Evolutionary conservation across 495 filamentous ascomycete species (phyloP).

Genomic region (Viridothelium virens): DNA sequence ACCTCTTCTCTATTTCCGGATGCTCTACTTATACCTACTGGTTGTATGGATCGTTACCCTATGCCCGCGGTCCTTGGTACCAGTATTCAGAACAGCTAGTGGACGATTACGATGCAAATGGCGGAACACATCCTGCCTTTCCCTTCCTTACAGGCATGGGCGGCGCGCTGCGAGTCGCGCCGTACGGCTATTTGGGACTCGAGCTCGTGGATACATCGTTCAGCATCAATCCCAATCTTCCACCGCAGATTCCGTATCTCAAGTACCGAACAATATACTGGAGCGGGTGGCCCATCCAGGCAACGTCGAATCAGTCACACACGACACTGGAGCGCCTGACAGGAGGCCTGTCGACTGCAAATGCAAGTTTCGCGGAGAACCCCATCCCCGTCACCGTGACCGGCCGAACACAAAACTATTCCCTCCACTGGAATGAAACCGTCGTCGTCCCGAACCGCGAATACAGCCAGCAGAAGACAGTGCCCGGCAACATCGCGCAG

Average conservation of each 20-base stretch:
- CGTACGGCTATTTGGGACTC: constrained; percentile 57
- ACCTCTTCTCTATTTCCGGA: constrained; percentile 50
- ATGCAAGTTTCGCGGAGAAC: constrained; percentile 40
- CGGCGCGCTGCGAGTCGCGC: constrained; percentile 53
- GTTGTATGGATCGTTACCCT: constrained; percentile 49
- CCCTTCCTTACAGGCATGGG: constrained; percentile 63
- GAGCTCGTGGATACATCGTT: constrained; percentile 48
- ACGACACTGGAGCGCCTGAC: constrained; percentile 49
- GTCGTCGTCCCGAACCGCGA: constrained; percentile 55
- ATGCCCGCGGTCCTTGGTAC: constrained; percentile 49
- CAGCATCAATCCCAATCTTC: constrained; percentile 51
- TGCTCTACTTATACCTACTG: constrained; percentile 58
- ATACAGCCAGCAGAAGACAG: constrained; percentile 37
- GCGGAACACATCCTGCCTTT: constrained; percentile 57
- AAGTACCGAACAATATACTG: constrained; percentile 63
- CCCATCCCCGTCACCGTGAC: constrained; percentile 46
- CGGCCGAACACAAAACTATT: constrained; percentile 32
- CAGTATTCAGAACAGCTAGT: constrained; percentile 63
- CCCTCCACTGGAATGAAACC: constrained; percentile 44
- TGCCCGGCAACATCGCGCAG: constrained; percentile 57
- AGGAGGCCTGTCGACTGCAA: constrained; percentile 30
- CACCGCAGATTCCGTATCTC: constrained; percentile 54
- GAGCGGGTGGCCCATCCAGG: constrained; percentile 57
- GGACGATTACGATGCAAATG: constrained; percentile 58
- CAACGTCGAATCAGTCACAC: constrained; percentile 56